phyloP scores from a whole-genome alignment of 2,329 filamentous ascomycete species.

The Aureobasidium melanogenum region DNA sequence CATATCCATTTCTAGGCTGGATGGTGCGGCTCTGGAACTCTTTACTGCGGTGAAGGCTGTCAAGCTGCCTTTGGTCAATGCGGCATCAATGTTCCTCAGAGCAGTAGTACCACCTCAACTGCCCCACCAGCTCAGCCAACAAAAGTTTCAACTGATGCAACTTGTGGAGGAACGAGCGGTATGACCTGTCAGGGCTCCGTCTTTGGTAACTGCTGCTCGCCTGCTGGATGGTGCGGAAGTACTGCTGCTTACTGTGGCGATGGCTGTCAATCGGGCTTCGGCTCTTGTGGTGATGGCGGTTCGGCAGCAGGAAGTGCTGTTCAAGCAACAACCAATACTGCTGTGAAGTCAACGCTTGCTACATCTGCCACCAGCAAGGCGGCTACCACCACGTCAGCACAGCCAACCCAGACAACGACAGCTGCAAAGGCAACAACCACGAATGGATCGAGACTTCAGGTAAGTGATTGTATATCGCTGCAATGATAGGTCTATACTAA shows the following conservation, averaged over 20 bases:
- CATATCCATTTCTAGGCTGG: background rate
- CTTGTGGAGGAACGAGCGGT: constrained; percentile 27
- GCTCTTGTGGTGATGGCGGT: constrained; percentile 14
- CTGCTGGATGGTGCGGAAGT: constrained; percentile 28
- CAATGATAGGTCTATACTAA: background rate
- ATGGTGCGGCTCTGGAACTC: constrained; percentile 9
- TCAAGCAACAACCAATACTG: background rate
- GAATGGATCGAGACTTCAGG: background rate
- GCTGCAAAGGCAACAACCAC: background rate
- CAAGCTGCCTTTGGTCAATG: constrained; percentile 23
- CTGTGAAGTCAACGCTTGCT: background rate
- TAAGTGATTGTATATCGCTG: background rate
- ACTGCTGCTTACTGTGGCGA: constrained; percentile 33
- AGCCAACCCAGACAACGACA: background rate
- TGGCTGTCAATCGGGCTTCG: constrained; percentile 21
- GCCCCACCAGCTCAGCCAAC: background rate
- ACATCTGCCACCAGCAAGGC: background rate
- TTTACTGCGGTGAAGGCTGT: constrained; percentile 21
- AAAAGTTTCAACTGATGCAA: constrained; percentile 18
- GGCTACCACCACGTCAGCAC: background rate
- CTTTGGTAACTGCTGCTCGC: constrained; percentile 28
- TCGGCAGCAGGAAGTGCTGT: background rate
- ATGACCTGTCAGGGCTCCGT: constrained; percentile 26
- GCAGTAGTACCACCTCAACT: background rate
- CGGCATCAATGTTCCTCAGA: constrained; percentile 8